Base-by-base conservation (phyloP, 306 rosid genomes). In the Begonia masoniana region DNA sequence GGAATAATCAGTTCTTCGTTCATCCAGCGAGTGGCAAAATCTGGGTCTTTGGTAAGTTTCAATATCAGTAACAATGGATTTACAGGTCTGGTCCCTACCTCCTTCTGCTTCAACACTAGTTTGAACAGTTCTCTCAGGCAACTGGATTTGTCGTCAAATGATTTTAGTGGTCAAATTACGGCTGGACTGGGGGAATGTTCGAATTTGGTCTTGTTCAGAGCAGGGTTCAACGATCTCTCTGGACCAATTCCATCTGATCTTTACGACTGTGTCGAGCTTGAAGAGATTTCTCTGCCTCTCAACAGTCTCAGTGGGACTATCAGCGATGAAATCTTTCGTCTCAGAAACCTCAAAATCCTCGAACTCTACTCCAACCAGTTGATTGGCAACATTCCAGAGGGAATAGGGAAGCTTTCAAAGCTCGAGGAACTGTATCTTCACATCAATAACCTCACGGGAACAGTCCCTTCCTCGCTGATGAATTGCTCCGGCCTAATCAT, bases 41-140 rank as follows among this genome's bases (percentile, higher is more conserved):
- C 63, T 42, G 75, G 74, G 43, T 48, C 59, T 57, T 71, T 82
- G 56, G 52, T 62, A 6, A 51, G 67, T 70, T 76, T 87, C 66
- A 87, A 87, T 67, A 78, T 81, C 49, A 87, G 96, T 58, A 66
- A 81, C 69, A 87, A 87, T 65, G 74, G 79, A 66, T 69, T 87
- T 67, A n/a, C 50, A 16, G 96, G 96, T 45, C 51, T 47, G 13
- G 66, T 83, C 47, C 81, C 84, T 3, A 11, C 58, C 62, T 82
- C 83, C 12, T 70, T 77, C 63, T 73, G 93, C 62, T 41, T 13
- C 10, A 58, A 51, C 7, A 59, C 43, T 52, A 64, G 74, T 9
- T 50, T 70, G 39, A 5, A 46, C 41, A 36, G 15, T 45, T 62
- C 66, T 53, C 52, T 87, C 19, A 63, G 66, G 60, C 42, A 67